These are phyloP conservation scores for Eucalyptus grandis DNA, from an alignment of 345 rosid species.

Conservation along the genomic window DNA sequence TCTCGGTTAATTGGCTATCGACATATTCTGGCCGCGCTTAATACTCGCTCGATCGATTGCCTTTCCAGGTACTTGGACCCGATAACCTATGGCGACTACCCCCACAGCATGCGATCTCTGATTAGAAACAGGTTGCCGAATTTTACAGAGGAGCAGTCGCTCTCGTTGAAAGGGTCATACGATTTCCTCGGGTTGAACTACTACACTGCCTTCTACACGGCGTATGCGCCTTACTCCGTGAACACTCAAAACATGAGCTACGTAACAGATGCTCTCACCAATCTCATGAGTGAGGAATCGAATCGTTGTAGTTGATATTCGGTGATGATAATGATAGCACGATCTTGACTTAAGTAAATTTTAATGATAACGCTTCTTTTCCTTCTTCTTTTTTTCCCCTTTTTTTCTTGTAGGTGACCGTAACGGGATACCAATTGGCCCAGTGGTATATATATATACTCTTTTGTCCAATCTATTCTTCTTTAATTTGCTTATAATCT, in stretches of 20 bases:
- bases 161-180: constrained; percentile 6
- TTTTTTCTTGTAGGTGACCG: not conserved
- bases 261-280: constrained; percentile 6
- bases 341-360: not conserved
- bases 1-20: not conserved
- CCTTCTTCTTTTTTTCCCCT: not conserved
- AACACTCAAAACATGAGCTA: not conserved
- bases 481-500: not conserved
- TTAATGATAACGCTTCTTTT: not conserved
- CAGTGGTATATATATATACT: not conserved
- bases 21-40: not conserved
- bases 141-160: constrained; percentile 10
- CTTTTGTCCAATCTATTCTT: not conserved
- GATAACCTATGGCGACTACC: constrained; percentile 15
- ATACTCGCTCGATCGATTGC: not conserved
- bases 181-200: constrained; percentile 35
- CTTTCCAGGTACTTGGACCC: constrained; percentile 25
- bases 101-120: constrained; percentile 5
- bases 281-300: not conserved
- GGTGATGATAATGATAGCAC: not conserved
- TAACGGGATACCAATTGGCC: constrained; percentile 5
- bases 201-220: constrained; percentile 10
- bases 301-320: not conserved
- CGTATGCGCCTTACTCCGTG: not conserved
- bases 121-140: constrained; percentile 17